Percentiles rank a stretch among this genome's conserved stretches.
Evolutionary conservation across 805 yeast species (phyloP).

Genomic region (Pichia eremophila): DNA sequence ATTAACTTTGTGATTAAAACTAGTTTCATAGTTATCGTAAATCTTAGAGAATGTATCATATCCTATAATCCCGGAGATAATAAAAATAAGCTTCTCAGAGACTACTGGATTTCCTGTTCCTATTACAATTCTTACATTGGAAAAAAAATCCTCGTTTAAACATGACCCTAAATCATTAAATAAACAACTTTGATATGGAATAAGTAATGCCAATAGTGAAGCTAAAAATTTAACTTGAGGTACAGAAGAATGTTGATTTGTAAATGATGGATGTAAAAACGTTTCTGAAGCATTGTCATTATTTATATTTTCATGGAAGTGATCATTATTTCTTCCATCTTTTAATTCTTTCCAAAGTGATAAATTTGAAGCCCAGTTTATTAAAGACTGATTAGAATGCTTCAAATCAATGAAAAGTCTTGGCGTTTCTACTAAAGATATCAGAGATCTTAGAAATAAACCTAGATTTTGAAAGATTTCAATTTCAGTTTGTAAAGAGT

Average conservation of each 20-base stretch:
- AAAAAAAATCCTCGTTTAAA: background rate
- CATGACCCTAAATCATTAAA: slow-evolving; percentile 11
- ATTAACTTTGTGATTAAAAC: background rate
- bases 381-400: slow-evolving; percentile 29
- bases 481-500: slow-evolving; percentile 32
- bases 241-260: background rate
- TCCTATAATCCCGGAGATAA: slow-evolving; percentile 41
- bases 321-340: slow-evolving; percentile 26
- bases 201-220: slow-evolving; percentile 35
- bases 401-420: slow-evolving; percentile 35
- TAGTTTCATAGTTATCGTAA: slow-evolving; percentile 3
- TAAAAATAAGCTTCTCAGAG: slow-evolving; percentile 44
- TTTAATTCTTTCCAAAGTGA: slow-evolving; percentile 48
- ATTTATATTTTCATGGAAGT: background rate
- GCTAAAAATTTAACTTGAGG: slow-evolving; percentile 30
- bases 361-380: slow-evolving; percentile 44
- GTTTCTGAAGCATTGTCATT: background rate
- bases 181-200: slow-evolving; percentile 30
- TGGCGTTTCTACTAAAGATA: slow-evolving; percentile 36
- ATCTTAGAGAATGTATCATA: slow-evolving; percentile 20
- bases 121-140: slow-evolving; percentile 32
- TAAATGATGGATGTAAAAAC: background rate
- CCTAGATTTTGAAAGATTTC: slow-evolving; percentile 33
- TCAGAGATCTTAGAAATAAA: slow-evolving; percentile 29
- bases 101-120: slow-evolving; percentile 50